Evolutionary conservation across 805 yeast species (phyloP).

Genomic region (Lipomyces sp.): DNA sequence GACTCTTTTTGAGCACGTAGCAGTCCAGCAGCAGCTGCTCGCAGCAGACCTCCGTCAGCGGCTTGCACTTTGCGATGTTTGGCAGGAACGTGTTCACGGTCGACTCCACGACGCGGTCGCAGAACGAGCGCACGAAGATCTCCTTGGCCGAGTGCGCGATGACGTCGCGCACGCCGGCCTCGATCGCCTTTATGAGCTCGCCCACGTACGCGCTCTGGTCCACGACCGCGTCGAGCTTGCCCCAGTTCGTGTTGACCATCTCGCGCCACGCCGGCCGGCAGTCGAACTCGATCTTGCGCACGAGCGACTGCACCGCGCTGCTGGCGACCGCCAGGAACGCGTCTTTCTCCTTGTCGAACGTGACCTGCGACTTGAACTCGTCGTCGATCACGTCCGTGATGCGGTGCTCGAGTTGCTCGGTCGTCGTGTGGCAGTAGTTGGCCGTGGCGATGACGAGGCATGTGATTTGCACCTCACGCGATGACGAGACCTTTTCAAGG

Average conservation of each 20-base stretch:
- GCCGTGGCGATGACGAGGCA: conserved; percentile 81
- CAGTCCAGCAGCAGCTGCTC: conserved; percentile 80
- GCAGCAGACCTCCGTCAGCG: conserved; percentile 64
- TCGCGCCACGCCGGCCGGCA: conserved; percentile 77
- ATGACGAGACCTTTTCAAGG: conserved; percentile 40
- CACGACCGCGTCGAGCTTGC: conserved; percentile 55
- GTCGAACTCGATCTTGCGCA: conserved; percentile 58
- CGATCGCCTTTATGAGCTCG: conserved; percentile 50
- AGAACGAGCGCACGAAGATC: conserved; percentile 64
- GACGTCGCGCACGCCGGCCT: conserved; percentile 38
- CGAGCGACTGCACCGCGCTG: conserved; percentile 52
- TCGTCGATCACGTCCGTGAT: conserved; percentile 44
- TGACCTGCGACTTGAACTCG: conserved; percentile 43
- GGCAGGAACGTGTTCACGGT: conserved; percentile 54
- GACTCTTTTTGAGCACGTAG: conserved; percentile 56
- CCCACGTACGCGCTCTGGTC: conserved; percentile 69
- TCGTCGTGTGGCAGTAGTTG: conserved; percentile 79
- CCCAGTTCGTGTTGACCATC: conserved; percentile 75
- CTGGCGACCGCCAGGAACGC: conserved; percentile 57
- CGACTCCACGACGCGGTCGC: conserved; percentile 72
- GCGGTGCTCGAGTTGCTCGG: conserved; percentile 70
- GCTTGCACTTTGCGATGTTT: conserved; percentile 59
- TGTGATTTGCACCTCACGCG: conserved; percentile 61
- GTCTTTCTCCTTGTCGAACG: conserved; percentile 56
- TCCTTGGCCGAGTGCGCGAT: conserved; percentile 45